These are phyloP conservation scores for Syzygium syzygioides DNA, from an alignment of 441 rosid genomes.

Conservation along the genomic window DNA sequence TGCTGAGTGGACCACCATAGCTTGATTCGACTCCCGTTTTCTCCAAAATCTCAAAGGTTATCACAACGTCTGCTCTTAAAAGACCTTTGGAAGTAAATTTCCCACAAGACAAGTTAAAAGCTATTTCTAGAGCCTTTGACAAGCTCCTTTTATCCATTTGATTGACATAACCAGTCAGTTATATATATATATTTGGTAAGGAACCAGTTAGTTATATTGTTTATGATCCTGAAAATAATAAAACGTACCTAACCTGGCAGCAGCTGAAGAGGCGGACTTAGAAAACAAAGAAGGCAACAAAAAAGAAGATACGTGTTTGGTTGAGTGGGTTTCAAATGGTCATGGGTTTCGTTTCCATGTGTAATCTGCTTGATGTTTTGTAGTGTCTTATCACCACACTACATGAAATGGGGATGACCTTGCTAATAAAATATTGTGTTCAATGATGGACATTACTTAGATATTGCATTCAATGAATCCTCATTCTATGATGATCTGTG, in stretches of 20 bases:
- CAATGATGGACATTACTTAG: not conserved
- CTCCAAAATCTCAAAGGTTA: not conserved
- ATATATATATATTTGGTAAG: not conserved
- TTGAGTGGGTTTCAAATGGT: not conserved
- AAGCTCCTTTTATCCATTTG: not conserved
- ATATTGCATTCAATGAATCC: not conserved
- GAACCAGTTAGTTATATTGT: not conserved
- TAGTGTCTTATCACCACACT: not conserved
- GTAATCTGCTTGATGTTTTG: not conserved
- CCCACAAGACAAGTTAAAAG: not conserved
- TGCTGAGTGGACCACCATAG: not conserved
- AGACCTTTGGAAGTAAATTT: not conserved
- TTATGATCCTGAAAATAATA: not conserved
- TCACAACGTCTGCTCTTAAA: not conserved
- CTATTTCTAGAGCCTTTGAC: not conserved
- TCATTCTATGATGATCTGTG: not conserved
- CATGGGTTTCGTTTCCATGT: not conserved
- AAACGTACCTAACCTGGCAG: not conserved
- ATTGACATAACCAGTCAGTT: not conserved
- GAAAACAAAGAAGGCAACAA: not conserved
- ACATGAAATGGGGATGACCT: not conserved
- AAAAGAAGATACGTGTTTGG: not conserved
- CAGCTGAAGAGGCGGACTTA: not conserved
- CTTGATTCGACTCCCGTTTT: not conserved
- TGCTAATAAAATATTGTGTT: not conserved